phyloP scores from a whole-genome alignment of 2,329 filamentous ascomycete species.

The Coleophoma eucalyptorum region DNA sequence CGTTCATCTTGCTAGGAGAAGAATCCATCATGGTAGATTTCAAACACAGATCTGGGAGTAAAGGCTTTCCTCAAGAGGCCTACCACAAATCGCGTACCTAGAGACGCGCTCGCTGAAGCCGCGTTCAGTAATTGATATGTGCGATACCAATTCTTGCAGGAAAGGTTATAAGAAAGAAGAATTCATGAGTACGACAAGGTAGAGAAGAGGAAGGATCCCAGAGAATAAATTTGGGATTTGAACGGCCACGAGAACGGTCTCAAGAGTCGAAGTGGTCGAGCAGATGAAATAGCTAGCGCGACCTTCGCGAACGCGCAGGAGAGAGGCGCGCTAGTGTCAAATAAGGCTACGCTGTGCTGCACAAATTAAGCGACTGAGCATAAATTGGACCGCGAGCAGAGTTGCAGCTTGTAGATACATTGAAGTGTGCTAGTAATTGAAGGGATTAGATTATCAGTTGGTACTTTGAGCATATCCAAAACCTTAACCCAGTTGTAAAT shows the following conservation, averaged over 20 bases:
- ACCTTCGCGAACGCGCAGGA: too few species aligned
- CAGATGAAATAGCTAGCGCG: too few species aligned
- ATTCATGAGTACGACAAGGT: background rate
- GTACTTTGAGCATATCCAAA: too few species aligned
- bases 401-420: too few species aligned
- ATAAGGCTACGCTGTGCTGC: too few species aligned
- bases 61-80: background rate
- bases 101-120: background rate
- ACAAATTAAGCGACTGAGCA: too few species aligned
- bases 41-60: constrained; percentile 29
- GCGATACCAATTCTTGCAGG: background rate
- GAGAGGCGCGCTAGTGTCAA: too few species aligned
- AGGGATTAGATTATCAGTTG: too few species aligned
- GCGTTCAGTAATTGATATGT: background rate
- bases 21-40: constrained; percentile 28
- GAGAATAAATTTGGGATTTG: background rate
- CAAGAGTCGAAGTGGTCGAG: background rate
- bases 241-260: background rate
- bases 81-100: background rate
- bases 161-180: background rate
- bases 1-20: constrained; percentile 28
- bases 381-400: too few species aligned
- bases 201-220: background rate
- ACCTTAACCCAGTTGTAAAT: too few species aligned
- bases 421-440: too few species aligned